Conservation (phyloP, 1,284 basidiomycete species). For the Rhodotorula sp. region DNA sequence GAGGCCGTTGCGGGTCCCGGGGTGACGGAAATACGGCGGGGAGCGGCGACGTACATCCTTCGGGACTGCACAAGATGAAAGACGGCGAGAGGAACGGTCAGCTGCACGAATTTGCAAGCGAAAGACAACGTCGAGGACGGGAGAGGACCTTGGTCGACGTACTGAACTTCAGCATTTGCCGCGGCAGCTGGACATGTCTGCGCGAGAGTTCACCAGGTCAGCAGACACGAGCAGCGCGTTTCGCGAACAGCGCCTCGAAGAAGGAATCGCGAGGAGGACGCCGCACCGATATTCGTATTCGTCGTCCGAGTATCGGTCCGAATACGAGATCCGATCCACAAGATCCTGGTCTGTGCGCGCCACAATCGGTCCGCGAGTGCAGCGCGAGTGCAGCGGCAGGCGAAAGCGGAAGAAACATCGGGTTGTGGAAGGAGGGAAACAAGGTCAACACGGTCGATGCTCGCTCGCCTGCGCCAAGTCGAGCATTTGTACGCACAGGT, state of each 20-base stretch:
- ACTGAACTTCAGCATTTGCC: conserved; percentile 40
- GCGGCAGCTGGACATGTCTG: conserved; percentile 30
- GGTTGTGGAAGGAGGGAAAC: too few relatives aligned
- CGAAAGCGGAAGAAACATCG: neutral
- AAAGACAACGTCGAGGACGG: neutral
- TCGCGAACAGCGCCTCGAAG: too few relatives aligned
- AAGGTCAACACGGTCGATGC: neutral
- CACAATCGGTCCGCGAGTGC: neutral
- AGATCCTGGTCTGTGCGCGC: conserved; percentile 25
- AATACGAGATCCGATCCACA: conserved; percentile 20
- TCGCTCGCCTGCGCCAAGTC: too few relatives aligned
- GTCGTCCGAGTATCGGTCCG: conserved; percentile 31
- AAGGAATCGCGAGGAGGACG: too few relatives aligned
- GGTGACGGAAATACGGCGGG: neutral
- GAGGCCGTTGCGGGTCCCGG: neutral
- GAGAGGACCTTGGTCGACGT: neutral
- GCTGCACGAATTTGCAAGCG: too few relatives aligned
- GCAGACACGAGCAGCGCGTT: too few relatives aligned
- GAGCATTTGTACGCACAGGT: conserved; percentile 4
- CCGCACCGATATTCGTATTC: conserved; percentile 20
- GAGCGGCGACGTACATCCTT: conserved; percentile 19
- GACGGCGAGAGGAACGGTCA: neutral
- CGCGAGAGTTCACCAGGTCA: neutral
- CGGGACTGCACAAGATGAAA: conserved; percentile 21
- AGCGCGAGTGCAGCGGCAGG: neutral